phyloP scores from a whole-genome alignment of 129 eudicot species.

The Flaveria trinervia region DNA sequence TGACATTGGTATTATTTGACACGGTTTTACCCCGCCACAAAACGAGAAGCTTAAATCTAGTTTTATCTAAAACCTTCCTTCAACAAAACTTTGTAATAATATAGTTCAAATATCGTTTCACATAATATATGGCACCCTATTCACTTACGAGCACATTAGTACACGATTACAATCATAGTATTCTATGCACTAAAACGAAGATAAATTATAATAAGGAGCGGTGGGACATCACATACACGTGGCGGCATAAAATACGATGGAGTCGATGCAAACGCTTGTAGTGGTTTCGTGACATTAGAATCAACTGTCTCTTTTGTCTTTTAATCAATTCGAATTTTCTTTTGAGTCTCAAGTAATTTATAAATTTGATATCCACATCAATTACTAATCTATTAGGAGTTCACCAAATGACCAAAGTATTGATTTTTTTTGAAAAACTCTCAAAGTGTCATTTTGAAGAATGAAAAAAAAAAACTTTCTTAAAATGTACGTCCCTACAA shows the following conservation, averaged over 20 bases:
- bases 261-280: neutral
- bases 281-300: neutral
- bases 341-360: neutral
- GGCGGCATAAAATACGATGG: neutral
- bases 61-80: no score
- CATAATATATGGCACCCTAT: no score
- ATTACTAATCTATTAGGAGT: no score
- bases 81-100: no score
- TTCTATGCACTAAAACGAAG: neutral
- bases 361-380: neutral
- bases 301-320: constrained; percentile 16
- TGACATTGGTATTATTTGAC: no score
- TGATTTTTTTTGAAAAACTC: neutral
- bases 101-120: no score
- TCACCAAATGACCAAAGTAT: no score
- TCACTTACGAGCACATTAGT: neutral
- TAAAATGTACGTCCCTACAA: no score
- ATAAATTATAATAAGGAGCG: neutral
- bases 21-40: no score
- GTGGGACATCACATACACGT: neutral
- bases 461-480: no score
- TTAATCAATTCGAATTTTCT: neutral
- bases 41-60: no score
- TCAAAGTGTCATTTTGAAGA: no score
- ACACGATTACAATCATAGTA: neutral